phyloP scores from a whole-genome alignment of 768 basidiomycete species.

The Gymnopilus dilepis region DNA sequence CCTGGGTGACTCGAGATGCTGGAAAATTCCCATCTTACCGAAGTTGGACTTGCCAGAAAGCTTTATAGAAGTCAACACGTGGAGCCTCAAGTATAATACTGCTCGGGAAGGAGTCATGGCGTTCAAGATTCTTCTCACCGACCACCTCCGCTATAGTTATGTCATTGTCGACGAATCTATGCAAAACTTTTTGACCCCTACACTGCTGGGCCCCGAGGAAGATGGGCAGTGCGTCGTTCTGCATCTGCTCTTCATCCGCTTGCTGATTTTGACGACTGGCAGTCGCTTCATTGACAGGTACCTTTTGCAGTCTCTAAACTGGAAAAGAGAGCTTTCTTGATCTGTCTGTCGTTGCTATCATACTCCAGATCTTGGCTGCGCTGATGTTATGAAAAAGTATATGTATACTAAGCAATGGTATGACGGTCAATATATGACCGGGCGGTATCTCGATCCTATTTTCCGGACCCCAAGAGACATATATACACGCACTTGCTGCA shows the following conservation, averaged over 20 bases:
- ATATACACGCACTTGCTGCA: too few species aligned
- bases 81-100: slow-evolving; percentile 3
- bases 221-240: not conserved
- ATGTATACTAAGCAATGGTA: too few species aligned
- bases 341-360: too few species aligned
- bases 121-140: slow-evolving; percentile 5
- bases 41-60: not conserved
- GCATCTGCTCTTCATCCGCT: not conserved
- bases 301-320: too few species aligned
- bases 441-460: too few species aligned
- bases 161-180: slow-evolving; percentile 6
- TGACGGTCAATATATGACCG: too few species aligned
- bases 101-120: not conserved
- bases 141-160: slow-evolving; percentile 9
- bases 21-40: slow-evolving; percentile 33
- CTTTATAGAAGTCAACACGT: slow-evolving; percentile 12
- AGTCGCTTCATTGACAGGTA: too few species aligned
- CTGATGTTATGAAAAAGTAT: too few species aligned
- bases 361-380: too few species aligned
- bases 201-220: not conserved
- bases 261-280: too few species aligned
- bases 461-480: too few species aligned
- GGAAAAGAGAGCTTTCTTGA: too few species aligned
- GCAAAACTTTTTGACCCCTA: slow-evolving; percentile 4
- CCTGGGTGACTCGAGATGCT: slow-evolving; percentile 36